phyloP scores from a whole-genome alignment of 2,329 filamentous ascomycete species.

The Cercospora nicotianae region DNA sequence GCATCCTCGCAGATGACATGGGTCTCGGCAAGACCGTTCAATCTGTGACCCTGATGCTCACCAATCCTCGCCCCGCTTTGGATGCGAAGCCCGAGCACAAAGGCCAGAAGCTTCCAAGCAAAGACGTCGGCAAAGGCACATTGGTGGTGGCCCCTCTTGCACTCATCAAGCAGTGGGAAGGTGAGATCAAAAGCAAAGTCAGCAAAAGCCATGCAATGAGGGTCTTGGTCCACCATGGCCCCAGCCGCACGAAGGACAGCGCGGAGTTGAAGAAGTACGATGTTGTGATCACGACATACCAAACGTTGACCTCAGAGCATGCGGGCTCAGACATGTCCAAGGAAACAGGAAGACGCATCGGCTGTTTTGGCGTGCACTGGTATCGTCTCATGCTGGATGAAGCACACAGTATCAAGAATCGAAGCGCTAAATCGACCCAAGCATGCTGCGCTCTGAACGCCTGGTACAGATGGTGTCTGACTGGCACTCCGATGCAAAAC shows the following conservation, averaged over 20 bases:
- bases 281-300: slow-evolving; percentile 95
- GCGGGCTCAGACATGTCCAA: slow-evolving; percentile 64
- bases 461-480: slow-evolving; percentile 93
- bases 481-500: slow-evolving; percentile 97
- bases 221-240: slow-evolving; percentile 88
- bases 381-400: slow-evolving; percentile 94
- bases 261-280: slow-evolving; percentile 81
- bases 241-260: slow-evolving; percentile 75
- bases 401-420: slow-evolving; percentile 97
- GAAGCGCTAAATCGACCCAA: slow-evolving; percentile 91
- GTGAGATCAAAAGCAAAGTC: slow-evolving; percentile 84
- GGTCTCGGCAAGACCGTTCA: slow-evolving; percentile 95
- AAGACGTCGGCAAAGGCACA: slow-evolving; percentile 72
- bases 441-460: slow-evolving; percentile 82
- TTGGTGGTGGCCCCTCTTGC: slow-evolving; percentile 91
- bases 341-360: slow-evolving; percentile 66
- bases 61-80: slow-evolving; percentile 64
- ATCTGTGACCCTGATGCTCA: slow-evolving; percentile 83
- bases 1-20: slow-evolving; percentile 96
- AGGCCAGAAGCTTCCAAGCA: slow-evolving; percentile 65
- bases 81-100: slow-evolving; percentile 52
- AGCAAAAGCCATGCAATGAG: slow-evolving; percentile 66
- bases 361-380: slow-evolving; percentile 91
- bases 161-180: slow-evolving; percentile 95
- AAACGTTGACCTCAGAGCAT: slow-evolving; percentile 90